Conservation (phyloP, 345 rosid genomes). For the Salix brachista region DNA sequence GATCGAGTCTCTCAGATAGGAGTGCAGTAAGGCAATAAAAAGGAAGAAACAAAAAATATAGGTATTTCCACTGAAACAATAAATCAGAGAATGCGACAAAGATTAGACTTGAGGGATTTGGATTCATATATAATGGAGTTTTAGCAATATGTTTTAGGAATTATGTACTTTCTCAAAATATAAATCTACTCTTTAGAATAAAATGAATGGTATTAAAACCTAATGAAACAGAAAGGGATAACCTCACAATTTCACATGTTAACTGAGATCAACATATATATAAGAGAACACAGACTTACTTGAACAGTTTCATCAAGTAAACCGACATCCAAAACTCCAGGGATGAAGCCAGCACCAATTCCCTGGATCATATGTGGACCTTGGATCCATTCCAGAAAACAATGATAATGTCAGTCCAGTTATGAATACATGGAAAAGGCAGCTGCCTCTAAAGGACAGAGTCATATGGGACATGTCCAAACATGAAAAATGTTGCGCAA, state of each 20-base stretch:
- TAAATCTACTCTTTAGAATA: neutral
- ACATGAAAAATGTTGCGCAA: neutral
- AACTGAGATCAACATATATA: neutral
- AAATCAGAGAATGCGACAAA: neutral
- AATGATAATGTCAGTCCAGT: neutral
- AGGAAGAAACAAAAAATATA: neutral
- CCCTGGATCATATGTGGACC: slow-evolving; percentile 98
- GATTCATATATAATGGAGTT: neutral
- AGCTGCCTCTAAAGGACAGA: neutral
- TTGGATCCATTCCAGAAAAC: slow-evolving; percentile 7
- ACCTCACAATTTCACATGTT: neutral
- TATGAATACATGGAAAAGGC: neutral
- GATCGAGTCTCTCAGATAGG: neutral
- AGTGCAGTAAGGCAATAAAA: neutral
- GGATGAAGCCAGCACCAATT: slow-evolving; percentile 89
- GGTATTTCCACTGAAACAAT: neutral
- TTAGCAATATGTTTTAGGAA: neutral
- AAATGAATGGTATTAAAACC: neutral
- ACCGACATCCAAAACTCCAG: slow-evolving; percentile 71
- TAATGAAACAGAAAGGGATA: neutral
- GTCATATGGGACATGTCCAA: neutral
- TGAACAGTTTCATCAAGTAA: slow-evolving; percentile 77
- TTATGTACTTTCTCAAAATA: neutral
- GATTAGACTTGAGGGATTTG: neutral
- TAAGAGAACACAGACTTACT: slow-evolving; percentile 35